Evolutionary conservation across 768 basidiomycete genomes (phyloP), one percentile per base, ranked within the genome.

Genomic region (Lentinula boryana): DNA sequence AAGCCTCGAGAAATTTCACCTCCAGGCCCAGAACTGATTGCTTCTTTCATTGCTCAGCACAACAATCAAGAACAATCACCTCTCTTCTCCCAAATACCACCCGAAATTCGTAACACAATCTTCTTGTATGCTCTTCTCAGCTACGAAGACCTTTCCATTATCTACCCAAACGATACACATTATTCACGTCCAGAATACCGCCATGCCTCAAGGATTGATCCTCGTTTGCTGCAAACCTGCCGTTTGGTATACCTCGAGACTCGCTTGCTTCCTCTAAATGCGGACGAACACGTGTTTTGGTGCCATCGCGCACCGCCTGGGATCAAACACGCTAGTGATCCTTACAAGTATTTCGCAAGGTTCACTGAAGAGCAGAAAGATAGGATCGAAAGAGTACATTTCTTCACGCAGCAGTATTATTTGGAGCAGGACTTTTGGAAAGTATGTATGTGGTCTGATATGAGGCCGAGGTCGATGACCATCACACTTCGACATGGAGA

Each of bases 201-300:
- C 21, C 64, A 58, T 32, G 36, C 62, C 1, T 38, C 46, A 16
- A 57, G 48, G 31, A 64, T 68, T 36, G 62, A 64, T 49, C 62
- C 67, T 2, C 62, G 55, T 36, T 58, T 70, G 23, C 63, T 63
- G 18, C 67, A 64, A 60, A 67, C 63, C 15, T 72, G 63, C 52
- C 64, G 65, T 8, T 62, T 66, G 10, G 59, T 69, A 16, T 70
- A 69, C 53, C 61, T 67, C 38, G 67, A 70, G 62, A 68, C 61
- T 18, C 58, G 56, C 46, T 64, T 68, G n/a, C 61, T 65, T 5
- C 68, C 68, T 4, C 18, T 64, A 5, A 18, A 56, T 4, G 41
- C 64, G 27, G 36, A 38, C 36, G 65, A 66, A 60, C 68, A 68
- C 49, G 62, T 65, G 1, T 68, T 70, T 53, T 70, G 69, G 67